Evolutionary conservation across 139 green algal genomes (phyloP).

Genomic region (Gonium pectorale): DNA sequence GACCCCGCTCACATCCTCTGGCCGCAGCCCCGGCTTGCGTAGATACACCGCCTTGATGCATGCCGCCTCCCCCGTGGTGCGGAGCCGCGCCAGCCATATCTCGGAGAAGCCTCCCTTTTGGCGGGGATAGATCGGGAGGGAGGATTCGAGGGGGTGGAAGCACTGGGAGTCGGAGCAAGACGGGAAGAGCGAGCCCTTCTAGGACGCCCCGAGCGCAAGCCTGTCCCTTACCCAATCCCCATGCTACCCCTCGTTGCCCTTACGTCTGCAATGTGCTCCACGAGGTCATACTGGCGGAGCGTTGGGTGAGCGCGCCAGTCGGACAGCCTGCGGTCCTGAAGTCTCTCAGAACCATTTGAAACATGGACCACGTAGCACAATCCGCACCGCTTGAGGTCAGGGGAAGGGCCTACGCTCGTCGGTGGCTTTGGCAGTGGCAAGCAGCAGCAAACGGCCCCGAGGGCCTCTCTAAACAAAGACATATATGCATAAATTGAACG

Average conservation of each 20-base stretch:
- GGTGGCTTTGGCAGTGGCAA: background rate
- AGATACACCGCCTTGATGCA: slow-evolving; percentile 64
- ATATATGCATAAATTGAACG: background rate
- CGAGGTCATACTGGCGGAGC: slow-evolving; percentile 35
- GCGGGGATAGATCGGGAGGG: background rate
- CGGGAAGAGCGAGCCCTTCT: too few relatives aligned
- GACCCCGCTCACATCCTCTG: slow-evolving; percentile 36
- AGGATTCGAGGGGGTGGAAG: too few relatives aligned
- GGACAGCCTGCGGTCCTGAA: background rate
- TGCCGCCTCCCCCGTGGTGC: slow-evolving; percentile 9
- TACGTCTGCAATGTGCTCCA: slow-evolving; percentile 48
- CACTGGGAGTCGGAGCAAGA: too few relatives aligned
- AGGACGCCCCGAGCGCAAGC: too few relatives aligned
- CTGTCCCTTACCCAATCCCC: too few relatives aligned
- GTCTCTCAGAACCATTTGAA: too few relatives aligned
- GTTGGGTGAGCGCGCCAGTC: slow-evolving; percentile 52
- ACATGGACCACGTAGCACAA: too few relatives aligned
- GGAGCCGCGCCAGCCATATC: slow-evolving; percentile 52
- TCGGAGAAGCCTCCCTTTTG: slow-evolving; percentile 65
- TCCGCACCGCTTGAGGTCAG: background rate
- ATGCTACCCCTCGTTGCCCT: too few relatives aligned
- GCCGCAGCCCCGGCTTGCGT: slow-evolving; percentile 47
- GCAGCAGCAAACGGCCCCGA: slow-evolving; percentile 23
- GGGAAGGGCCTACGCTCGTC: background rate
- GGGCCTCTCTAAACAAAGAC: background rate